Evolutionary conservation across 306 rosid species (phyloP), one percentile per base, ranked within the genome.

Genomic region (Prunus dulcis): DNA sequence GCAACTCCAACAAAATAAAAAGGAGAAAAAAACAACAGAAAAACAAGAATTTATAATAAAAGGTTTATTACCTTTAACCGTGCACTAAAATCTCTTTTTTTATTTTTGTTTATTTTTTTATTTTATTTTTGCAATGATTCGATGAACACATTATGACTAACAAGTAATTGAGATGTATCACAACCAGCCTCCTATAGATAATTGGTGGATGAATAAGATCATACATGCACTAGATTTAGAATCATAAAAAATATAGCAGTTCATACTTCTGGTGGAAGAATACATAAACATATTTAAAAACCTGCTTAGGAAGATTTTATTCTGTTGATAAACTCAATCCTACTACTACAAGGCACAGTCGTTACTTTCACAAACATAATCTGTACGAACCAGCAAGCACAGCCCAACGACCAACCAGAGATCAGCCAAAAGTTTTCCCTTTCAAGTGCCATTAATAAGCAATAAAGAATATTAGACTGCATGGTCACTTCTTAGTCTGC

Each of bases 401-500:
- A 14, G 78, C 72, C 75, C 80, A 76, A 74, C 67, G 80, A 71
- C 86, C 74, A 88, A 75, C 67, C 78, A 75, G 75, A 66, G 78
- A 74, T 79, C 34, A 64, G 78, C 75, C 70, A 83, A 73, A 81
- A 77, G 27, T 1, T 38, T 69, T 73, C 70, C 74, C 25, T 27
- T 23, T 68, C 63, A 84, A 73, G 87, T 77, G 72, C 82, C 79
- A 68, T 75, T 9, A 53, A 64, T 41, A 58, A 79, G 87, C 28
- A 62, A 78, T 79, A 69, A 88, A 85, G 80, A 91, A 91, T 86
- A 75, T 79, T 68, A 56, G 71, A 83, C 76, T 50, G 70, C 84
- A 64, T 18, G 57, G 76, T 74, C 50, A 75, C 78, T 65, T 56
- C 86, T 81, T 84, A 91, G 1, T 91, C 97, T 34, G 93, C 97